These are phyloP conservation scores for Mucor circinelloides DNA, from an alignment of 371 early-diverging fungal genomes.

Conservation along the genomic window DNA sequence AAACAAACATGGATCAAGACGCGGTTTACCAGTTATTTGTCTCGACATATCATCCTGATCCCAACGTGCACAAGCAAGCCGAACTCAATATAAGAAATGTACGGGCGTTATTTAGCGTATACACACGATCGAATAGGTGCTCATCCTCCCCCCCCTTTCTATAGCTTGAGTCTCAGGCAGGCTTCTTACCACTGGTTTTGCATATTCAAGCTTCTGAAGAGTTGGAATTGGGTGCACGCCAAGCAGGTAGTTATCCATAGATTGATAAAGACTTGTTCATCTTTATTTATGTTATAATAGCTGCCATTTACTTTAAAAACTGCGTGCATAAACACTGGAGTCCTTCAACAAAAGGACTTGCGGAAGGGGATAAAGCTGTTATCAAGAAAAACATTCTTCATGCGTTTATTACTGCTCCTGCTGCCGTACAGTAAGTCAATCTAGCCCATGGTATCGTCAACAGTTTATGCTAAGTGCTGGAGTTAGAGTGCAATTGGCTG, in stretches of 20 bases:
- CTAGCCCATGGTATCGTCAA: neutral
- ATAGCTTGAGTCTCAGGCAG: slow-evolving; percentile 62
- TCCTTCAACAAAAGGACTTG: slow-evolving; percentile 40
- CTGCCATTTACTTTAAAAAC: slow-evolving; percentile 96
- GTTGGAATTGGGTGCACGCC: slow-evolving; percentile 66
- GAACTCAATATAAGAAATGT: slow-evolving; percentile 58
- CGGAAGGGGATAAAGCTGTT: slow-evolving; percentile 68
- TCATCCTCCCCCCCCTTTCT: neutral
- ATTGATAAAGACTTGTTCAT: neutral
- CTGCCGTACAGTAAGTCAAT: slow-evolving; percentile 64
- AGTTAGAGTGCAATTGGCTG: slow-evolving; percentile 74
- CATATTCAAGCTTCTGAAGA: slow-evolving; percentile 70
- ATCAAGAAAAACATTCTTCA: slow-evolving; percentile 76
- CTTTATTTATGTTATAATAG: slow-evolving; percentile 37
- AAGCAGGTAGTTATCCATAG: slow-evolving; percentile 62
- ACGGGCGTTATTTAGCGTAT: slow-evolving; percentile 2
- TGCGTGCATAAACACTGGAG: slow-evolving; percentile 78
- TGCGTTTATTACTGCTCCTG: slow-evolving; percentile 67
- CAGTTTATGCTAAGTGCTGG: neutral
- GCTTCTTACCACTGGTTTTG: slow-evolving; percentile 71
- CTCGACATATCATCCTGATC: slow-evolving; percentile 80
- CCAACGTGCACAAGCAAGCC: slow-evolving; percentile 73
- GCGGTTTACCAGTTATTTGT: slow-evolving; percentile 69
- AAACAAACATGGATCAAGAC: slow-evolving; percentile 50
- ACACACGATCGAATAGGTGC: neutral